Evolutionary conservation across 306 rosid genomes (phyloP).

Genomic region (Gastrolobium villosum): DNA sequence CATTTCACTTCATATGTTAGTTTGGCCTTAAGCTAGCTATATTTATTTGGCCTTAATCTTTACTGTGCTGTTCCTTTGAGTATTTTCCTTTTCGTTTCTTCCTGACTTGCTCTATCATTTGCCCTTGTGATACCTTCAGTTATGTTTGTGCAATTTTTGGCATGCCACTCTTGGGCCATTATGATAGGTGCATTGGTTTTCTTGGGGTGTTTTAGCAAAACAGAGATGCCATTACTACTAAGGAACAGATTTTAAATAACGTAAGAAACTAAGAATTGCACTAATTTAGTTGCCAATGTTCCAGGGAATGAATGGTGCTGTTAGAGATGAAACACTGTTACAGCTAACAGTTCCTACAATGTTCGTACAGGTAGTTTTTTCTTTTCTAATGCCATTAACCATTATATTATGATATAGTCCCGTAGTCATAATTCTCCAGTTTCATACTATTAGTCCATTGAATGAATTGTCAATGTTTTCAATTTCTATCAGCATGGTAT

Average conservation of each 20-base stretch:
- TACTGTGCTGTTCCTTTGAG: background rate
- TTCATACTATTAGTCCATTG: conserved; percentile 10
- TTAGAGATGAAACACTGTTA: conserved; percentile 79
- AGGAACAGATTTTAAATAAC: background rate
- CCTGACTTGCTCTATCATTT: conserved; percentile 5
- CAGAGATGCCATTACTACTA: background rate
- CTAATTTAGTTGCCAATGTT: conserved; percentile 42
- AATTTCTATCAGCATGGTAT: conserved; percentile 21
- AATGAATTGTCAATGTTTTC: conserved; percentile 4
- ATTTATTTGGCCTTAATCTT: background rate
- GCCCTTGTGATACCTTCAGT: conserved; percentile 9
- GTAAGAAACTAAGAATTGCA: background rate
- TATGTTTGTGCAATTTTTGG: conserved; percentile 10
- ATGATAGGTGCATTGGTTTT: conserved; percentile 21
- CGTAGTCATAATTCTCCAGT: conserved; percentile 31
- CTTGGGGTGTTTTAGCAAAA: conserved; percentile 22
- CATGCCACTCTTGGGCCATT: conserved; percentile 1
- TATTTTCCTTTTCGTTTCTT: conserved; percentile 18
- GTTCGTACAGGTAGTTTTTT: conserved; percentile 80
- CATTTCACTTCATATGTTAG: background rate
- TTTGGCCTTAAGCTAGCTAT: background rate
- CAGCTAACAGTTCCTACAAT: conserved; percentile 76
- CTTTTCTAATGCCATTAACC: conserved; percentile 15
- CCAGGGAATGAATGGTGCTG: conserved; percentile 82
- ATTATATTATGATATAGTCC: background rate